Conservation (phyloP, 2,329 filamentous ascomycete genomes). For the Arthrocladium fulminans region DNA sequence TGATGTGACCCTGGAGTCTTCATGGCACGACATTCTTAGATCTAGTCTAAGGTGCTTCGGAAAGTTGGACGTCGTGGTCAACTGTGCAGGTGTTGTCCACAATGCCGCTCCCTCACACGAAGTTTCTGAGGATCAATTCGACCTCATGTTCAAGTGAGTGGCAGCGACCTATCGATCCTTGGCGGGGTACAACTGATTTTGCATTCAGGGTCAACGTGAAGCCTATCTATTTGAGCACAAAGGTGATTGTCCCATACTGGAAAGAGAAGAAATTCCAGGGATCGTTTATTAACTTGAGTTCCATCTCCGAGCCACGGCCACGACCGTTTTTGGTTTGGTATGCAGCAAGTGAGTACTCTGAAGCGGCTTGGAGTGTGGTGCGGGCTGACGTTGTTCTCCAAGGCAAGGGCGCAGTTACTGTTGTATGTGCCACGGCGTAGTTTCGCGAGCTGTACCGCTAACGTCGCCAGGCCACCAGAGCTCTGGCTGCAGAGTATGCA, state of each 20-base stretch:
- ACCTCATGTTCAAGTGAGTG: conserved; percentile 13
- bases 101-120: conserved; percentile 14
- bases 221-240: conserved; percentile 19
- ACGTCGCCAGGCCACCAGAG: conserved; percentile 12
- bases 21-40: conserved; percentile 13
- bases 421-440: conserved; percentile 4
- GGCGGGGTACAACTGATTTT: neutral
- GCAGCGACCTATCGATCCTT: neutral
- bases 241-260: conserved; percentile 18
- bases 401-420: conserved; percentile 16
- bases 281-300: conserved; percentile 17
- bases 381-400: neutral
- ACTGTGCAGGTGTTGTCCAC: conserved; percentile 16
- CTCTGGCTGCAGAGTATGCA: conserved; percentile 16
- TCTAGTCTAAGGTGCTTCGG: conserved; percentile 4
- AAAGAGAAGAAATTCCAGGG: conserved; percentile 14
- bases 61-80: conserved; percentile 16
- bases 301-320: conserved; percentile 16
- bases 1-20: conserved; percentile 14
- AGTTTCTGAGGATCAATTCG: conserved; percentile 17
- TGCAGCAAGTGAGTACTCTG: conserved; percentile 11
- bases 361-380: neutral
- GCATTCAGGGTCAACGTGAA: conserved; percentile 15
- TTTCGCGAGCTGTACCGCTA: neutral
- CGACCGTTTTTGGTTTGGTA: conserved; percentile 19